Percentiles rank a stretch among this genome's conserved stretches.
Evolutionary conservation across 768 basidiomycete species (phyloP).

Genomic region (Auricularia auricula-judae): DNA sequence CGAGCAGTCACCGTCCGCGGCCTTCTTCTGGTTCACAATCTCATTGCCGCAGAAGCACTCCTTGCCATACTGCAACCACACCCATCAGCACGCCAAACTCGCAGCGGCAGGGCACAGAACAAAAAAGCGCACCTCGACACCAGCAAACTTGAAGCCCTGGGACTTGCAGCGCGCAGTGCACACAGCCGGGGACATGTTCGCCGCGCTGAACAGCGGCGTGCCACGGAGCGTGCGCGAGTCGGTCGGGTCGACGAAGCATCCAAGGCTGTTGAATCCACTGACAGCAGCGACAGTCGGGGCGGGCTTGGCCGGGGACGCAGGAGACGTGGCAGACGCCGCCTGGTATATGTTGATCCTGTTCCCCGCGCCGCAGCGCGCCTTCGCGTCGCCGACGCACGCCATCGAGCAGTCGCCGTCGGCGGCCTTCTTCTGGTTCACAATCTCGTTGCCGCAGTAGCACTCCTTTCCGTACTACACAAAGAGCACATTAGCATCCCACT

Average conservation of each 20-base stretch:
- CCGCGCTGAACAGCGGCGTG: background rate
- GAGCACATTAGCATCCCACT: background rate
- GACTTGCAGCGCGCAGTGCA: slow-evolving; percentile 2
- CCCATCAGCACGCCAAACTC: background rate
- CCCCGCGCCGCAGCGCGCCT: background rate
- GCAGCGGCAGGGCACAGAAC: background rate
- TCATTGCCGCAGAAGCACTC: slow-evolving; percentile 48
- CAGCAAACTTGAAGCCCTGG: slow-evolving; percentile 52
- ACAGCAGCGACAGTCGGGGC: background rate
- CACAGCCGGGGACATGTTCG: slow-evolving; percentile 1
- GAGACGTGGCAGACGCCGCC: background rate
- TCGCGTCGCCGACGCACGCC: slow-evolving; percentile 6
- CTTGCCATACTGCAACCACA: background rate
- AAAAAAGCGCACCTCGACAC: slow-evolving; percentile 32
- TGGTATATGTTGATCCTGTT: slow-evolving; percentile 1
- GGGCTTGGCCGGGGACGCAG: background rate
- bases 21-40: slow-evolving; percentile 28
- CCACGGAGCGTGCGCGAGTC: background rate
- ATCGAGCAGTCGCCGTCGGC: slow-evolving; percentile 3
- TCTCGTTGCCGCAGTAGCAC: slow-evolving; percentile 49
- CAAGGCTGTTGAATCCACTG: slow-evolving; percentile 10
- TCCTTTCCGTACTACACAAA: background rate
- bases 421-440: slow-evolving; percentile 27
- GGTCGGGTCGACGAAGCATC: slow-evolving; percentile 33
- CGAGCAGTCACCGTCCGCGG: slow-evolving; percentile 1